These are phyloP conservation scores for Heritiera littoralis DNA, from an alignment of 345 rosid species.

Conservation along the genomic window DNA sequence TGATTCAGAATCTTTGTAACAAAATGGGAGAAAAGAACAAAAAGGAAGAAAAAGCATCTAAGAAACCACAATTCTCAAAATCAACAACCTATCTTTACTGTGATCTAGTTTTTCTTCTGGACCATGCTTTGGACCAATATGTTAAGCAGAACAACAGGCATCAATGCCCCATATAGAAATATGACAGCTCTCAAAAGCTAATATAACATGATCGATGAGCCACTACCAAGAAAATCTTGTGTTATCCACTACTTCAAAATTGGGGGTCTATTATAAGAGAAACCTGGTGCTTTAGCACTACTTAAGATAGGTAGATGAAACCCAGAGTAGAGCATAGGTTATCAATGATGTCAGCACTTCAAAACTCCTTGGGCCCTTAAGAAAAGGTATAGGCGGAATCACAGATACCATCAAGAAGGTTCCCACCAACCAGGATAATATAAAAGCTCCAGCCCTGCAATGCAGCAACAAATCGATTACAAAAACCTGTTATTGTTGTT, in stretches of 20 bases:
- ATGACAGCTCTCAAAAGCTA: neutral
- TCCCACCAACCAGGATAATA: slow-evolving; percentile 82
- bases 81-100: neutral
- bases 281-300: slow-evolving; percentile 31
- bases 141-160: slow-evolving; percentile 2
- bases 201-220: slow-evolving; percentile 1
- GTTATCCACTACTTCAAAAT: slow-evolving; percentile 24
- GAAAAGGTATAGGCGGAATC: slow-evolving; percentile 75
- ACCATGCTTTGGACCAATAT: neutral
- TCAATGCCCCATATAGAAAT: slow-evolving; percentile 11
- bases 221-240: slow-evolving; percentile 14
- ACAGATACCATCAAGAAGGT: slow-evolving; percentile 95
- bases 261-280: slow-evolving; percentile 17
- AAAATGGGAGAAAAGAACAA: neutral
- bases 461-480: slow-evolving; percentile 24
- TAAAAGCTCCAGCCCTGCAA: slow-evolving; percentile 78
- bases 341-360: slow-evolving; percentile 83
- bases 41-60: neutral
- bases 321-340: slow-evolving; percentile 82
- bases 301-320: slow-evolving; percentile 72
- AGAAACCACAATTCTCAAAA: slow-evolving; percentile 8
- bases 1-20: slow-evolving; percentile 1
- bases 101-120: slow-evolving; percentile 16
- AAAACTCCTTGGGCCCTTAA: slow-evolving; percentile 80
- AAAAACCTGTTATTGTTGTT: slow-evolving; percentile 2